Percentiles rank a stretch among this genome's conserved stretches.
Evolutionary conservation across 225 moss, liverwort and hornwort species (phyloP).

Genomic region (Rhytidiadelphus loreus): DNA sequence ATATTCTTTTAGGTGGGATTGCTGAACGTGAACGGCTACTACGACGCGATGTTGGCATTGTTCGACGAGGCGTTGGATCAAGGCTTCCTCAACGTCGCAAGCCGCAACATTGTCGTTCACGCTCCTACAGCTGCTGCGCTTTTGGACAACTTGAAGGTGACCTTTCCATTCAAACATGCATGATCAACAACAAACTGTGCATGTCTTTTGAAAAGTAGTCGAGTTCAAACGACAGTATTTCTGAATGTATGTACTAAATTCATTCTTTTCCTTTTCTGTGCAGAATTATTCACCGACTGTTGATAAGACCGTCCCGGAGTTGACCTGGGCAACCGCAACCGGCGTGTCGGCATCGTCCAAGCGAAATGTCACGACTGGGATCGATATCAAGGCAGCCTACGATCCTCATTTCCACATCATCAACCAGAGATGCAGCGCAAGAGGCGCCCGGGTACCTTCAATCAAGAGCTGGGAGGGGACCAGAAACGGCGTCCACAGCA

Average conservation of each 20-base stretch:
- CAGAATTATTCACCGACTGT: background rate
- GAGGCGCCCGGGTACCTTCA: background rate
- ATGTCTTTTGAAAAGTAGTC: background rate
- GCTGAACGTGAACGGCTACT: constrained; percentile 39
- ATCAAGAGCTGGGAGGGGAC: background rate
- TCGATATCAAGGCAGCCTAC: background rate
- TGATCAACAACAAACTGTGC: background rate
- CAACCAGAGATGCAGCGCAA: background rate
- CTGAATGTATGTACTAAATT: background rate
- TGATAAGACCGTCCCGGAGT: constrained; percentile 5
- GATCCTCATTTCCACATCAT: background rate
- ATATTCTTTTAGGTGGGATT: constrained; percentile 18
- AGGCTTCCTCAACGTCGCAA: constrained; percentile 28
- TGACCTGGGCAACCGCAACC: background rate
- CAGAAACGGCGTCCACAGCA: background rate
- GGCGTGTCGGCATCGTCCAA: background rate
- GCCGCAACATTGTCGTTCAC: constrained; percentile 23
- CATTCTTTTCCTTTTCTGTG: background rate
- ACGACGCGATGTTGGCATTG: constrained; percentile 14
- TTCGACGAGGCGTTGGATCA: constrained; percentile 29
- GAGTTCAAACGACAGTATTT: too few relatives aligned
- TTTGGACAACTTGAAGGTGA: constrained; percentile 21
- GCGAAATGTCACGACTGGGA: background rate
- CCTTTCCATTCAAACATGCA: background rate
- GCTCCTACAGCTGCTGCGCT: constrained; percentile 16